phyloP scores from a whole-genome alignment of 169 alveolate species.

The Cryptosporidium muris region DNA sequence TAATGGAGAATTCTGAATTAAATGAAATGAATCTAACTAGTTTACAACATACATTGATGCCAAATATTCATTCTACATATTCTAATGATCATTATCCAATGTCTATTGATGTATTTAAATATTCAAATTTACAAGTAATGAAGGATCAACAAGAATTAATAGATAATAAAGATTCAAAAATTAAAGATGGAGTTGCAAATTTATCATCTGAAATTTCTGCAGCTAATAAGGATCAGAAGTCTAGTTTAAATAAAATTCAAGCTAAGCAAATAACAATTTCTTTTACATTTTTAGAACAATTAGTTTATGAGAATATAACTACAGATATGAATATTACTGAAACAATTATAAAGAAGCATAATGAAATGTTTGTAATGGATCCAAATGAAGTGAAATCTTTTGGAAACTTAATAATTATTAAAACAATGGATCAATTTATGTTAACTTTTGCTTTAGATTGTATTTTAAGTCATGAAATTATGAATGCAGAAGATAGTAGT shows the following conservation, averaged over 20 bases:
- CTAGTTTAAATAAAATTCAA: neutral
- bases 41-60: slow-evolving; percentile 10
- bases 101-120: slow-evolving; percentile 42
- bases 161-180: neutral
- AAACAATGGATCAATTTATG: slow-evolving; percentile 59
- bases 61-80: slow-evolving; percentile 66
- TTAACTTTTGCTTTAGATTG: slow-evolving; percentile 55
- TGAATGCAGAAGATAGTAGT: slow-evolving; percentile 5
- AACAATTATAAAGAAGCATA: slow-evolving; percentile 16
- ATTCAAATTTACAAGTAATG: neutral
- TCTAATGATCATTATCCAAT: slow-evolving; percentile 68
- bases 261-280: slow-evolving; percentile 22
- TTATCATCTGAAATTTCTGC: neutral
- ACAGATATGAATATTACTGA: slow-evolving; percentile 12
- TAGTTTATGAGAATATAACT: slow-evolving; percentile 38
- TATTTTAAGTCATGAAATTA: slow-evolving; percentile 13
- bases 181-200: neutral
- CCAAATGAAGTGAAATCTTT: slow-evolving; percentile 20
- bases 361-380: slow-evolving; percentile 11
- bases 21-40: neutral
- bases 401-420: slow-evolving; percentile 23
- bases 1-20: neutral
- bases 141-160: neutral
- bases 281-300: slow-evolving; percentile 58
- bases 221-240: neutral